Percentiles rank a stretch among this genome's conserved stretches.
These are phyloP conservation scores for Colletotrichum melonis DNA, from an alignment of 2,329 filamentous ascomycete genomes.

Conservation along the genomic window DNA sequence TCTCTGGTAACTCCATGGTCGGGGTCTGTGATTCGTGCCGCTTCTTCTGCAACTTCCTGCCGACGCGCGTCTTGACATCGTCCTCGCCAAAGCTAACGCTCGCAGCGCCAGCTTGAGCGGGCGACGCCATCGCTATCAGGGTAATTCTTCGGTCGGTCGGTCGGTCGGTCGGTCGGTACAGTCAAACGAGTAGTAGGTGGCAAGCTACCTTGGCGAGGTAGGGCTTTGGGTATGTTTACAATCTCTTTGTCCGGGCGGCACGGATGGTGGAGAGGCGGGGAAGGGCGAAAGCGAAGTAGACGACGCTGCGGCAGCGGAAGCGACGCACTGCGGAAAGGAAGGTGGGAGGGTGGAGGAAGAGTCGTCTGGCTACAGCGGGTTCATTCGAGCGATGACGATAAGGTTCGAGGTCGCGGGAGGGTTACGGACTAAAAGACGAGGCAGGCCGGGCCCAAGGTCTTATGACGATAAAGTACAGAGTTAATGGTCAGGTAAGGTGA, in stretches of 20 bases:
- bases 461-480: background rate
- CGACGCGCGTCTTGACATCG: conserved; percentile 51
- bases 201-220: background rate
- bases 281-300: background rate
- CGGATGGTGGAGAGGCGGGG: conserved; percentile 9
- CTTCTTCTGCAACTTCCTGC: conserved; percentile 59
- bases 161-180: background rate
- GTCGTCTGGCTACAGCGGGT: conserved; percentile 26
- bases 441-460: background rate
- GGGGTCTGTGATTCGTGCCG: conserved; percentile 50
- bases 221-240: background rate
- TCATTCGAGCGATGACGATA: conserved; percentile 31
- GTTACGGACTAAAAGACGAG: background rate
- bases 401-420: conserved; percentile 17
- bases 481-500: background rate
- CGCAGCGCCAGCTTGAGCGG: conserved; percentile 23
- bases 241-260: background rate
- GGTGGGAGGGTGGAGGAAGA: background rate
- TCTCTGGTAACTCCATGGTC: conserved; percentile 64
- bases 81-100: conserved; percentile 47
- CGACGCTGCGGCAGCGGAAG: conserved; percentile 6
- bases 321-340: background rate
- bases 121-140: conserved; percentile 26
- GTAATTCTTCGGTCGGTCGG: conserved; percentile 21
- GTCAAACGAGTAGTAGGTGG: background rate